Base-by-base conservation (phyloP, 805 yeast species). In the Teunomyces tritomae region DNA sequence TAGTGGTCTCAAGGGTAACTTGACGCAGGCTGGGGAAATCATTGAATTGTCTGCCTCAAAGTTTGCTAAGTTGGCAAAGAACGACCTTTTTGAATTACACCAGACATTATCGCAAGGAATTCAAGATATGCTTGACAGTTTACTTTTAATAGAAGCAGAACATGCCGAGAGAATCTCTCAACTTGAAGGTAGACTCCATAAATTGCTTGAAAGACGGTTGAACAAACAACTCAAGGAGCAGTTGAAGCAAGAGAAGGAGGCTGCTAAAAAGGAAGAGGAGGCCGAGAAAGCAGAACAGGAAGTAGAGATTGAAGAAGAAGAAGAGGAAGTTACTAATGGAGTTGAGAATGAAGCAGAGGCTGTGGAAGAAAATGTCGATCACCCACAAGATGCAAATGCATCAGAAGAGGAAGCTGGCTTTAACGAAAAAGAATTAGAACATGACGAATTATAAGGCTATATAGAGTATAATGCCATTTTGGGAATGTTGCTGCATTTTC, bases 151-250 rank as follows among this genome's bases (percentile, higher is more conserved):
- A 26, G 69, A 70, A 43, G 45, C 45, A 29, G 50, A 55, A 28
- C 76, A 71, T 46, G 53, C 58, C 17, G 60, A 61, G 24, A 61
- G 76, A 49, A 34, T 64, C 8, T 45, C 55, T 5, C 49, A 52
- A 28, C 64, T 72, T 54, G 56, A 62, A 33, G 42, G 51, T 17
- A 68, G 64, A 46, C 59, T 62, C 39, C 62, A 62, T 5, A 62
- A 56, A 24, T 59, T 71, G 42, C 39, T 58, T 26, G 63, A 59
- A 37, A 69, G 74, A 54, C 65, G 63, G 46, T 48, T 49, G 9
- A 65, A 64, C 47, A 65, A 63, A 49, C 72, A 69, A 47, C 53
- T 57, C 34, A 67, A 68, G 53, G 63, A 62, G 36, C 63, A 64
- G 53, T 49, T 65, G 47, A 71, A 63, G 49, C 58, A 64, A 44